A percentile compares a stretch with the other conserved stretches of the same genome.
These are phyloP conservation scores for Candida pini DNA, from an alignment of 805 yeast genomes.

Conservation along the genomic window DNA sequence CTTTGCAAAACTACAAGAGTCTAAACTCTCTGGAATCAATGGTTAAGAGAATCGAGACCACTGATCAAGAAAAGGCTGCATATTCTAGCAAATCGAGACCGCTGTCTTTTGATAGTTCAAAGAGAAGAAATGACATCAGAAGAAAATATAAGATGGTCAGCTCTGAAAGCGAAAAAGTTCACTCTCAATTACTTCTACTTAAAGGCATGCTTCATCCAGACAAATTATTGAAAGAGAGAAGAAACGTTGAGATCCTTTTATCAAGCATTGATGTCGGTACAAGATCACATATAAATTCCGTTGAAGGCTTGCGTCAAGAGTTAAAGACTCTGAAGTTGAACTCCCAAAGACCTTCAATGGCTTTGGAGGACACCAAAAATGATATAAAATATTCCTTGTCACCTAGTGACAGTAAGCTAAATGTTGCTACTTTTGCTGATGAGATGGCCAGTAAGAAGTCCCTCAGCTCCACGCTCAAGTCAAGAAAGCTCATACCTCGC, in stretches of 20 bases:
- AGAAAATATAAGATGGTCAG: conserved; percentile 10
- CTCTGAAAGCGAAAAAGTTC: conserved; percentile 13
- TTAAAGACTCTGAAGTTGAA: conserved; percentile 15
- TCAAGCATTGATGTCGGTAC: conserved; percentile 22
- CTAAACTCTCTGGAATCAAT: background rate
- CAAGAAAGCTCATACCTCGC: no score
- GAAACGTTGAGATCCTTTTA: conserved; percentile 23
- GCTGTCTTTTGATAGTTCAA: conserved; percentile 16
- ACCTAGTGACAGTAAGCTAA: background rate
- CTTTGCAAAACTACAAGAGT: no score
- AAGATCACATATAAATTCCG: conserved; percentile 11
- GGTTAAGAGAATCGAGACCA: conserved; percentile 1
- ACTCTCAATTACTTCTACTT: conserved; percentile 21
- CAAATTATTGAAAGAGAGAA: conserved; percentile 21
- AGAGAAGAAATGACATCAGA: conserved; percentile 13
- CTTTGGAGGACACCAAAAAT: background rate
- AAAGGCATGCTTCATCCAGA: conserved; percentile 27
- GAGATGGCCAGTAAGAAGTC: no score
- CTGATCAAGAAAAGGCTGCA: background rate
- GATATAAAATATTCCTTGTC: background rate
- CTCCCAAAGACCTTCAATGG: no score
- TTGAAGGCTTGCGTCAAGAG: no score
- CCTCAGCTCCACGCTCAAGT: no score
- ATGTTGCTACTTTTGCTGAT: no score
- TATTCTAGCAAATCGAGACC: conserved; percentile 7